Base-by-base conservation (phyloP, 768 basidiomycete species). In the Tylopilus plumbeoviolaceoides region DNA sequence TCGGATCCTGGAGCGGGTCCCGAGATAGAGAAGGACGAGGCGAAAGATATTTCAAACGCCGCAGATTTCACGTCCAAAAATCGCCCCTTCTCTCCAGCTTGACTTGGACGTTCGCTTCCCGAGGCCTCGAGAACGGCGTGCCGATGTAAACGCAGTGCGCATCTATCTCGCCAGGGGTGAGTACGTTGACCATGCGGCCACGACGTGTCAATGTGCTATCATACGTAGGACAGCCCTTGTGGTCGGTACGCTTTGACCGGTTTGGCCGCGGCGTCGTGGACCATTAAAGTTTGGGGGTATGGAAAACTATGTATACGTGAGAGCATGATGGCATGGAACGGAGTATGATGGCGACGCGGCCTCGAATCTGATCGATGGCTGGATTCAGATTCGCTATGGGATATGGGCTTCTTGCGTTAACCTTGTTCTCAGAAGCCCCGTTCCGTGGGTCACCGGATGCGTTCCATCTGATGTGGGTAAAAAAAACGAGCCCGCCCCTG, bases 381-480 rank as follows among this genome's bases (percentile, higher is more conserved):
- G 36, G 36, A 41, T 51, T 57, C 44, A 11, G 45, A 36, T 55
- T 48, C 39, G 31, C 12, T 42, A 38, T 25, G 33, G 20, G 30
- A 48, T 21, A 12, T 8, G 17, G 7, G 1, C n/a, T 27, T 38
- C 33, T 51, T 44, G 58, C 45, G 51, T 35, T 50, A 59, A 56
- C 58, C 46, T 59, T 59, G 53, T 55, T 41, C 35, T 12, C 21
- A 42, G 50, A 46, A 48, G 45, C 14, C 0, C 47, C 20, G 7
- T 38, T 38, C 38, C 1, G 36, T 1, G 17, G 33, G 17, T 44
- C 7, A 30, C 30, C 30, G 5, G 30, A 30, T 30, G 30, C 30
- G 10, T 23, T 23, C 23, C 47, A 23, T 36, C 18, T 53, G 48
- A 48, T 46, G 39, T 40, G 36, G 50, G 18, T 45, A 45, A 28